Evolutionary conservation across 2,329 filamentous ascomycete species (phyloP).

Genomic region (Atkinsonella texensis): DNA sequence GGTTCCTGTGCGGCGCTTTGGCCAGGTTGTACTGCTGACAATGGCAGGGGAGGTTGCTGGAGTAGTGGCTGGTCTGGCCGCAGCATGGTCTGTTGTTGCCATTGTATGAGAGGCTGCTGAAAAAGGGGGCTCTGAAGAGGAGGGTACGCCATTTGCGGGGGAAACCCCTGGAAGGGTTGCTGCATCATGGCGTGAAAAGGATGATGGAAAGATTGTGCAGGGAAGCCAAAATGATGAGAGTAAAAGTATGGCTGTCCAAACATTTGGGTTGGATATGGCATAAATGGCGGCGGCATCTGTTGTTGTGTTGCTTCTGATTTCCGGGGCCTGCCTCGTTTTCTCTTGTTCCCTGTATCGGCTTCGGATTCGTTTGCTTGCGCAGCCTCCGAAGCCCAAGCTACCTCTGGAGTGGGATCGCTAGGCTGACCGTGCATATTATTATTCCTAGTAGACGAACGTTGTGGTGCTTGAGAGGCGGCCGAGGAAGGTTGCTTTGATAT

Average conservation of each 20-base stretch:
- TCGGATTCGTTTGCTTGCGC: neutral
- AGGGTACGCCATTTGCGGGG: constrained; percentile 2
- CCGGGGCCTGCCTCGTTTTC: constrained; percentile 6
- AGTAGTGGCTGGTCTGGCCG: constrained; percentile 4
- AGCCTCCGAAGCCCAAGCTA: neutral
- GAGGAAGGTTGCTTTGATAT: neutral
- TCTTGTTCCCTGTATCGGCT: neutral
- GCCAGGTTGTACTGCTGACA: neutral
- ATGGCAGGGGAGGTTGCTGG: neutral
- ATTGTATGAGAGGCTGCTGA: constrained; percentile 1
- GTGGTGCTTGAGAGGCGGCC: neutral
- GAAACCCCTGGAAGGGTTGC: constrained; percentile 5
- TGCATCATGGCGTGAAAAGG: constrained; percentile 5
- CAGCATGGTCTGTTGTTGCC: neutral
- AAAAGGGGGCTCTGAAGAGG: constrained; percentile 2
- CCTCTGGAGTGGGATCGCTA: neutral
- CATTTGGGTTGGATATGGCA: constrained; percentile 1
- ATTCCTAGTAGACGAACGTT: neutral
- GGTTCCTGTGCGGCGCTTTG: neutral
- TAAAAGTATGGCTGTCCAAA: constrained; percentile 5
- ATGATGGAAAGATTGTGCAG: constrained; percentile 3
- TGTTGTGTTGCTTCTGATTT: constrained; percentile 3
- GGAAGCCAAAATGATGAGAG: constrained; percentile 1
- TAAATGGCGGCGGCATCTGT: neutral
- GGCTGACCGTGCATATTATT: neutral